Percentiles rank a stretch among this genome's conserved stretches.
Evolutionary conservation across 2,329 filamentous ascomycete genomes (phyloP).

Genomic region (Conoideocrella luteorostrata): DNA sequence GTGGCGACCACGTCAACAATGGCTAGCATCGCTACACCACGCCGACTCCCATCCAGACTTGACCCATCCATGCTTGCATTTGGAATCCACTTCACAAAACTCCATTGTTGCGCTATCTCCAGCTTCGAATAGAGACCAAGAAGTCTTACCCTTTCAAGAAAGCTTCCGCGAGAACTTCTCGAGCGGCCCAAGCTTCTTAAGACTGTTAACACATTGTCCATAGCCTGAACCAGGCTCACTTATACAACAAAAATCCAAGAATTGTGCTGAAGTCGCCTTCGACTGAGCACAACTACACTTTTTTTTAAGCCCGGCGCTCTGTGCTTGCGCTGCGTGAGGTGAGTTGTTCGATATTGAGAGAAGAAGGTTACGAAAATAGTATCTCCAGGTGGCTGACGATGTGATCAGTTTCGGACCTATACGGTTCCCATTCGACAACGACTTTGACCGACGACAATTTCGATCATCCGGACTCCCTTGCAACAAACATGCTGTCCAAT

Average conservation of each 20-base stretch:
- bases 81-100: constrained; percentile 14
- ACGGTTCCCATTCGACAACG: constrained; percentile 46
- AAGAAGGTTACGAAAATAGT: background rate
- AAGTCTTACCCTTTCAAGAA: constrained; percentile 3
- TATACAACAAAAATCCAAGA: constrained; percentile 10
- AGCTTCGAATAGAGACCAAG: constrained; percentile 4
- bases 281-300: constrained; percentile 42
- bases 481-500: constrained; percentile 73
- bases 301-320: constrained; percentile 68
- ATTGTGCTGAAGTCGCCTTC: constrained; percentile 31
- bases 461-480: constrained; percentile 59
- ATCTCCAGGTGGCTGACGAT: constrained; percentile 6
- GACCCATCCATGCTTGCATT: constrained; percentile 19
- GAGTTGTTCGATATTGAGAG: constrained; percentile 16
- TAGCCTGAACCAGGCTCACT: constrained; percentile 27
- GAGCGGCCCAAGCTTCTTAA: constrained; percentile 15
- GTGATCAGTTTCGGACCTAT: constrained; percentile 35
- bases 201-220: constrained; percentile 11
- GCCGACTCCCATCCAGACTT: constrained; percentile 14
- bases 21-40: constrained; percentile 17
- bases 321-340: constrained; percentile 83
- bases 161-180: constrained; percentile 11
- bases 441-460: constrained; percentile 44
- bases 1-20: constrained; percentile 28
- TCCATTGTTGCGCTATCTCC: constrained; percentile 10